These are phyloP conservation scores for Leishmania braziliensis DNA, from an alignment of 208 protist species.

Conservation along the genomic window DNA sequence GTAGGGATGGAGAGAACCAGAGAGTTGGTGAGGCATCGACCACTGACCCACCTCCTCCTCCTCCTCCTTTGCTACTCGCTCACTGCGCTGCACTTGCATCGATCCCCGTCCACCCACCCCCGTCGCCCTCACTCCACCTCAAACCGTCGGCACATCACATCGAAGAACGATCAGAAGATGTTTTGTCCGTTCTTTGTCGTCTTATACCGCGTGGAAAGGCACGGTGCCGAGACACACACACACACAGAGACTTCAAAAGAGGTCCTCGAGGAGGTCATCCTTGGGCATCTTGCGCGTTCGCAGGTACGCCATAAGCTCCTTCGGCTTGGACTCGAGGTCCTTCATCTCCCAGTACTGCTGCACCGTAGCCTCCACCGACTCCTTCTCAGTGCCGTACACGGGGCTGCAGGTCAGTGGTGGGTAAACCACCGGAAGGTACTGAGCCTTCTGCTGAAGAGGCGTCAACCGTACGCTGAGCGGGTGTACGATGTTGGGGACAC, in stretches of 20 bases:
- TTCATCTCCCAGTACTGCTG: slow-evolving; percentile 84
- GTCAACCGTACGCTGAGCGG: slow-evolving; percentile 23
- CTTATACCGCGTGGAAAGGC: too few species aligned
- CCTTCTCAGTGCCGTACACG: slow-evolving; percentile 73
- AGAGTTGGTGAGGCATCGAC: not conserved
- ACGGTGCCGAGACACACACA: not conserved
- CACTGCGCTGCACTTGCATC: not conserved
- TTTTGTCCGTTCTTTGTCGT: not conserved
- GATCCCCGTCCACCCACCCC: not conserved
- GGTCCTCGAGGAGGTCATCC: slow-evolving; percentile 77
- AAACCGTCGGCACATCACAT: not conserved
- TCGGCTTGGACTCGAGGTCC: slow-evolving; percentile 41
- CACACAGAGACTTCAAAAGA: slow-evolving; percentile 57
- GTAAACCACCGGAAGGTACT: slow-evolving; percentile 85
- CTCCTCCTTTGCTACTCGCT: not conserved
- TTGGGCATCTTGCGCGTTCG: slow-evolving; percentile 53
- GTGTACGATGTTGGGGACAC: slow-evolving; percentile 31
- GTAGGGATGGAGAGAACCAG: not conserved
- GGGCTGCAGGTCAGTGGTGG: slow-evolving; percentile 31
- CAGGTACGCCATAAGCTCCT: slow-evolving; percentile 60
- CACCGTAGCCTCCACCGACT: slow-evolving; percentile 58
- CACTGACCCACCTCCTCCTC: not conserved
- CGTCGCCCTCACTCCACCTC: too few species aligned
- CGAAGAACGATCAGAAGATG: not conserved
- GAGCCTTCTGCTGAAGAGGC: slow-evolving; percentile 19